A percentile compares a stretch with the other conserved stretches of the same genome.
These are phyloP conservation scores for Metschnikowia kofuensis DNA, from an alignment of 805 yeast species.

Conservation along the genomic window DNA sequence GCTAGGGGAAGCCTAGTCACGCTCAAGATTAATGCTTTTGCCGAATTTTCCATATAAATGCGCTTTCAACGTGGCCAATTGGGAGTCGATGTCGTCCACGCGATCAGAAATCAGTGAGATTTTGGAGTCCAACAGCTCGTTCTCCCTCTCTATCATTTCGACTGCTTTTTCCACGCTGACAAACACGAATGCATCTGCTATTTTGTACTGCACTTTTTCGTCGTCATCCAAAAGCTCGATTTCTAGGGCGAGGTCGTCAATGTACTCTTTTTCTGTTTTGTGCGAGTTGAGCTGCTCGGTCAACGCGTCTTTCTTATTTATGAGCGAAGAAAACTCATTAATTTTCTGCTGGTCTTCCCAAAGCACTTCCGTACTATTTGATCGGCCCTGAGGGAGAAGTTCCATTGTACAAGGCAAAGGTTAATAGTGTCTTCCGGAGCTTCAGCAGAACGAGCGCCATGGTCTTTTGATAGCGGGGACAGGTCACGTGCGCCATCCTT, in stretches of 20 bases:
- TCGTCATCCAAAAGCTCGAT: constrained; percentile 80
- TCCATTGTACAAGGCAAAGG: constrained; percentile 28
- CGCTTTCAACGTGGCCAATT: constrained; percentile 61
- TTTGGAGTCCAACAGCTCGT: constrained; percentile 47
- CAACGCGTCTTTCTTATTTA: constrained; percentile 63
- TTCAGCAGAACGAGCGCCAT: not conserved
- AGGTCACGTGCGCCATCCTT: constrained; percentile 1
- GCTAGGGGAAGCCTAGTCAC: constrained; percentile 23
- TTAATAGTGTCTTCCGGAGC: no score
- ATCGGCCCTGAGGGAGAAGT: constrained; percentile 54
- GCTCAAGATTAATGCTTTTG: constrained; percentile 79
- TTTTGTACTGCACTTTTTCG: constrained; percentile 66
- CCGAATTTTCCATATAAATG: constrained; percentile 89
- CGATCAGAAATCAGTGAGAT: constrained; percentile 46
- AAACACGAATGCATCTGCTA: constrained; percentile 80
- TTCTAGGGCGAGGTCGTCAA: constrained; percentile 83
- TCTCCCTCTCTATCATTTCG: constrained; percentile 62
- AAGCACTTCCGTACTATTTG: constrained; percentile 56
- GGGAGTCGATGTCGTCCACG: constrained; percentile 51
- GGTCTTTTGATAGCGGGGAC: not conserved
- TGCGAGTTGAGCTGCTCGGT: constrained; percentile 46
- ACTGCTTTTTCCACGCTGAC: constrained; percentile 65
- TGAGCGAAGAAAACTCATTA: constrained; percentile 82
- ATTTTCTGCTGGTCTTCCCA: constrained; percentile 89
- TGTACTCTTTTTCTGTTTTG: constrained; percentile 74